Conservation (phyloP, 352 stramenopile species). For the Phytopythium ostracodes region DNA sequence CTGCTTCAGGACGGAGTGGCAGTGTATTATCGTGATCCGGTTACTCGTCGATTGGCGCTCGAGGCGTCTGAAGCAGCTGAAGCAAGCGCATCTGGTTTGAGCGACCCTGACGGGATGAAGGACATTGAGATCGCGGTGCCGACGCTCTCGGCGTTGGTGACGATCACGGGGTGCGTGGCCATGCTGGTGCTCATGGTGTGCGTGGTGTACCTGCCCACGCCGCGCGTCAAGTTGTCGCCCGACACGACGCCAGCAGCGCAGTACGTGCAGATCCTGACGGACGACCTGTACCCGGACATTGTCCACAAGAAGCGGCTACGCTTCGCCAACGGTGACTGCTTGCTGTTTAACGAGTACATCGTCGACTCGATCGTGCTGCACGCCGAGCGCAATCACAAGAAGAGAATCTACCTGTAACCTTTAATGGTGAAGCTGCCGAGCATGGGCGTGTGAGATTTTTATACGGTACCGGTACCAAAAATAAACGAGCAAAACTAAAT, state of each 20-base stretch:
- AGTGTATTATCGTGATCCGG: constrained; percentile 17
- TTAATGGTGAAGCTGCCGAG: background rate
- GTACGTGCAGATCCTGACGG: constrained; percentile 69
- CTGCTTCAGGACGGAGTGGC: constrained; percentile 43
- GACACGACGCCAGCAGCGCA: constrained; percentile 60
- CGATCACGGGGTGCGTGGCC: constrained; percentile 40
- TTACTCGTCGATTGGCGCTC: constrained; percentile 17
- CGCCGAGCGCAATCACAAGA: constrained; percentile 46
- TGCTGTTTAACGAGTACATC: constrained; percentile 68
- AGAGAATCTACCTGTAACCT: constrained; percentile 69
- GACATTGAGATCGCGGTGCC: constrained; percentile 47
- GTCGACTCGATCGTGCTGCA: constrained; percentile 59
- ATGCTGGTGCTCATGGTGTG: constrained; percentile 54
- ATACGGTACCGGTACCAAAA: background rate
- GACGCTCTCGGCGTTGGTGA: constrained; percentile 35
- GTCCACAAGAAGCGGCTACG: constrained; percentile 71
- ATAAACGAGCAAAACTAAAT: no score
- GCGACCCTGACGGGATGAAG: constrained; percentile 17
- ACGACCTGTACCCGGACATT: constrained; percentile 62
- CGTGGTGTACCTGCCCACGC: constrained; percentile 47
- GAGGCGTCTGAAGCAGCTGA: constrained; percentile 11
- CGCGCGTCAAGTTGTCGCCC: constrained; percentile 47
- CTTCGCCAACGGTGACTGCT: constrained; percentile 54
- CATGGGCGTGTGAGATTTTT: background rate
- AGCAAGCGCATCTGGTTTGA: constrained; percentile 12